These are phyloP conservation scores for Vaccinium macrocarpon DNA, from an alignment of 148 eudicot genomes.

Conservation along the genomic window DNA sequence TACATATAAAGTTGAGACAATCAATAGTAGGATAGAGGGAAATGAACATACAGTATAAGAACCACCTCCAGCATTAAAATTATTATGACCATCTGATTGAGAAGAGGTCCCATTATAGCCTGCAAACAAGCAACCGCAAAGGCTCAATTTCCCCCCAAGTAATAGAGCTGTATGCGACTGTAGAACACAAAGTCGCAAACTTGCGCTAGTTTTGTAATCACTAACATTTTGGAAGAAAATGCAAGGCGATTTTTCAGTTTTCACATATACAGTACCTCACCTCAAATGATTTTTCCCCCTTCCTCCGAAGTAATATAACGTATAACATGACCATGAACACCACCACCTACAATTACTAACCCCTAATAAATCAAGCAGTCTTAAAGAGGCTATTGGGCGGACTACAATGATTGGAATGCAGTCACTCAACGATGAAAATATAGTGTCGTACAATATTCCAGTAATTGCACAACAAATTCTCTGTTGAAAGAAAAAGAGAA, in stretches of 20 bases:
- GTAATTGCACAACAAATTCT: not conserved
- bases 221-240: not conserved
- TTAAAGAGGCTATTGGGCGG: not conserved
- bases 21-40: not conserved
- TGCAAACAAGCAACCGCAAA: not conserved
- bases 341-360: not conserved
- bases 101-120: conserved; percentile 36
- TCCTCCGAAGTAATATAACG: not conserved
- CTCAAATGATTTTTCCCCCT: not conserved
- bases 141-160: not conserved
- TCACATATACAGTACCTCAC: not conserved
- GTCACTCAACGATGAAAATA: not conserved
- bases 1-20: not conserved
- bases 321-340: not conserved
- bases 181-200: not conserved
- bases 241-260: not conserved
- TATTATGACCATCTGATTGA: conserved; percentile 30
- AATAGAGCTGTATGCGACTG: not conserved
- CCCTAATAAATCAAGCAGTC: not conserved
- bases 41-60: conserved; percentile 22
- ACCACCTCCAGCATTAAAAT: conserved; percentile 28
- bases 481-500: not conserved
- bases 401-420: not conserved
- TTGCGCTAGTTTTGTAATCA: not conserved
- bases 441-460: not conserved